Conservation (phyloP, 2,329 filamentous ascomycete species). For the Setomelanomma holmii region DNA sequence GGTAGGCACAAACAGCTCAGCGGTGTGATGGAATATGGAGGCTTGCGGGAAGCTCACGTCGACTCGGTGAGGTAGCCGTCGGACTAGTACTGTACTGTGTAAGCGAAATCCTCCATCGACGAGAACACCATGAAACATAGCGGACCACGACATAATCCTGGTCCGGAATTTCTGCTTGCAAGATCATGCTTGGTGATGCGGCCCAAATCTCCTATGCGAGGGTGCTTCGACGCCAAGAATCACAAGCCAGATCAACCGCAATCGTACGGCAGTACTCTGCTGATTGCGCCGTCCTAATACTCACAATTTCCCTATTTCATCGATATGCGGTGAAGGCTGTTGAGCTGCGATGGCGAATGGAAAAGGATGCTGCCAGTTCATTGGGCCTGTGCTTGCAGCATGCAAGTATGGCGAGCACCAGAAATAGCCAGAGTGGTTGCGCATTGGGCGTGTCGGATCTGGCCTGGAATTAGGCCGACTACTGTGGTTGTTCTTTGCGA, state of each 20-base stretch:
- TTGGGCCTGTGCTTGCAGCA: conserved; percentile 5
- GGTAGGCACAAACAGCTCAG: conserved; percentile 20
- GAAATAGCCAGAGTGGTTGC: conserved; percentile 10
- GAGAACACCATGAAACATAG: conserved; percentile 3
- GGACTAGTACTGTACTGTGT: too few species aligned
- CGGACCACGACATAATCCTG: background rate
- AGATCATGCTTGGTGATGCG: conserved; percentile 11
- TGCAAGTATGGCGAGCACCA: conserved; percentile 12
- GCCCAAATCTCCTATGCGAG: background rate
- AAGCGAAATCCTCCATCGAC: too few species aligned
- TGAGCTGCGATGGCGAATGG: conserved; percentile 3
- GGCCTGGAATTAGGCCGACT: too few species aligned
- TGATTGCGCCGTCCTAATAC: conserved; percentile 4
- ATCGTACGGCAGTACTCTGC: background rate
- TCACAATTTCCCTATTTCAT: conserved; percentile 10
- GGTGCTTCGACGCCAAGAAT: conserved; percentile 14
- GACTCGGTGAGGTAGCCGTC: background rate
- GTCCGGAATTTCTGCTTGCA: background rate
- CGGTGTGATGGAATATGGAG: conserved; percentile 24
- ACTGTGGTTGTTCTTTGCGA: too few species aligned
- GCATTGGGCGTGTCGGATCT: conserved; percentile 1
- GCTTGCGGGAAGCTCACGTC: conserved; percentile 19
- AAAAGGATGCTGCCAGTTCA: background rate
- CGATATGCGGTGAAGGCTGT: conserved; percentile 13
- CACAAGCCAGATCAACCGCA: conserved; percentile 3